Evolutionary conservation across 306 rosid species (phyloP).

Genomic region (Malus orientalis): DNA sequence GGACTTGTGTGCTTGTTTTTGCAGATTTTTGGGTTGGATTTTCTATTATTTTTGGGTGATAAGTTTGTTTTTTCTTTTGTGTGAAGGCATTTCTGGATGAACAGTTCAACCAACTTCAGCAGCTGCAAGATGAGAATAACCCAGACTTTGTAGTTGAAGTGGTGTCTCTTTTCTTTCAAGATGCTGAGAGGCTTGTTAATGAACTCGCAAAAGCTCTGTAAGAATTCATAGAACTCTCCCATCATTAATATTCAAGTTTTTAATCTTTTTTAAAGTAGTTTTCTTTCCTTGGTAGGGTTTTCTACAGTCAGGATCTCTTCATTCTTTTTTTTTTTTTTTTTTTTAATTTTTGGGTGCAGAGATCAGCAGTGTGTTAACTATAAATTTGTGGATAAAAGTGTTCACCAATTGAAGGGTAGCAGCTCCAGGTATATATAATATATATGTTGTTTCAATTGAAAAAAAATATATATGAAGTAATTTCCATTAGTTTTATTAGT

Average conservation of each 20-base stretch:
- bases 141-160: slow-evolving; percentile 82
- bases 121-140: slow-evolving; percentile 76
- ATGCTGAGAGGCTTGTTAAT: slow-evolving; percentile 55
- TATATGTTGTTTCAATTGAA: not conserved
- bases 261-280: not conserved
- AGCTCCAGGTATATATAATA: slow-evolving; percentile 59
- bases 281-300: not conserved
- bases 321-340: not conserved
- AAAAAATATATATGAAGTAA: not conserved
- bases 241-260: not conserved
- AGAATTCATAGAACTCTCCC: slow-evolving; percentile 7
- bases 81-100: slow-evolving; percentile 65
- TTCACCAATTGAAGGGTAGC: slow-evolving; percentile 91
- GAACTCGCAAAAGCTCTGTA: slow-evolving; percentile 57
- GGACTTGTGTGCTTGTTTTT: not conserved
- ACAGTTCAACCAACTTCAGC: slow-evolving; percentile 59
- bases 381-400: slow-evolving; percentile 53
- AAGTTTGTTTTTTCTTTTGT: not conserved
- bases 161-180: slow-evolving; percentile 68
- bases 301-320: not conserved
- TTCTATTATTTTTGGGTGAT: not conserved
- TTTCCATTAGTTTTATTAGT: not conserved
- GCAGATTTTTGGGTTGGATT: not conserved
- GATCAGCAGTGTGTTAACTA: slow-evolving; percentile 49
- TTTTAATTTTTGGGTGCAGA: slow-evolving; percentile 25